Evolutionary conservation across 805 yeast genomes (phyloP).

Genomic region (Monosporozyma unispora): DNA sequence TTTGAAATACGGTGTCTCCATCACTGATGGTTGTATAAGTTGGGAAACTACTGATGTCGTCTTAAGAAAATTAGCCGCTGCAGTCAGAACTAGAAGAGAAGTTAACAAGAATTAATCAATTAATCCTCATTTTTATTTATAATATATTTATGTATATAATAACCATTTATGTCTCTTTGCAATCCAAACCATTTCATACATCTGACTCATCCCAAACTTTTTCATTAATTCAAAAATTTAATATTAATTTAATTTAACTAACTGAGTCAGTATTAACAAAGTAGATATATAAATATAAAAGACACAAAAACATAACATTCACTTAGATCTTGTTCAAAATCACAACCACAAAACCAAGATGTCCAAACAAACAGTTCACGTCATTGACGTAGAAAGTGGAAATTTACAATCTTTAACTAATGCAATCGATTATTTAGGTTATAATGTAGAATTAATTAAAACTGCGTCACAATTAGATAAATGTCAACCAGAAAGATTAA

Average conservation of each 20-base stretch:
- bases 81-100: constrained; percentile 75
- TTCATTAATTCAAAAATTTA: no score
- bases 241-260: no score
- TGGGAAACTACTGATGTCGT: constrained; percentile 84
- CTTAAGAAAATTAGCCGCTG: constrained; percentile 68
- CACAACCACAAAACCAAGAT: neutral
- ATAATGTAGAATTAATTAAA: constrained; percentile 51
- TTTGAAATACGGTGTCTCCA: constrained; percentile 86
- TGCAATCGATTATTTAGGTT: constrained; percentile 75
- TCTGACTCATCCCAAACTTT: neutral
- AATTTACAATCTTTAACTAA: constrained; percentile 82
- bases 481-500: constrained; percentile 42
- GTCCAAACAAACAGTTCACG: constrained; percentile 34
- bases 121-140: neutral
- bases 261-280: no score
- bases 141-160: neutral
- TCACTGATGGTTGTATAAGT: constrained; percentile 93
- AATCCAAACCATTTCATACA: no score
- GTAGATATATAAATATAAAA: neutral
- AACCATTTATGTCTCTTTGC: neutral
- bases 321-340: no score
- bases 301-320: neutral
- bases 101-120: constrained; percentile 11
- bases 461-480: constrained; percentile 45
- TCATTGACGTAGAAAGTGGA: constrained; percentile 91